Conservation (phyloP, 805 yeast genomes). For the Suhomyces sp. region DNA sequence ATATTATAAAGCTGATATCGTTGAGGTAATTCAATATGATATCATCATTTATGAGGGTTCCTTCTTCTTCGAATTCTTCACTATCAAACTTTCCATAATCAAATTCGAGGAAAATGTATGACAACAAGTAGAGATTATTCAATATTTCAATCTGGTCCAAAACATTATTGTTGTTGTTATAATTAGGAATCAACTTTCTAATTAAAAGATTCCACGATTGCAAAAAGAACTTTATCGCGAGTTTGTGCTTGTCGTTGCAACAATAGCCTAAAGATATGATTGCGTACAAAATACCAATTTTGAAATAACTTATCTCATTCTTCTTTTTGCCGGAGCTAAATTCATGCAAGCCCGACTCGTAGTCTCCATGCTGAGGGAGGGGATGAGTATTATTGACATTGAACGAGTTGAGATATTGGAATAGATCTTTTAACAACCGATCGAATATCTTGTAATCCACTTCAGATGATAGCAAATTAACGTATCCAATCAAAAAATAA, state of each 20-base stretch:
- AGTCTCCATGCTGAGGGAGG: slow-evolving; percentile 4
- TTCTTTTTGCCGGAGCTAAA: background rate
- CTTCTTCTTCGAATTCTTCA: slow-evolving; percentile 8
- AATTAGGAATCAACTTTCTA: slow-evolving; percentile 32
- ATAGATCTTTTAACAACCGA: slow-evolving; percentile 18
- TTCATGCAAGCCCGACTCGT: background rate
- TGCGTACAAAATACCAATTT: slow-evolving; percentile 39
- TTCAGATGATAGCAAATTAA: slow-evolving; percentile 15
- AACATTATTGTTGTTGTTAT: slow-evolving; percentile 25
- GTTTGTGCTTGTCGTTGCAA: slow-evolving; percentile 21
- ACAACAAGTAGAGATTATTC: slow-evolving; percentile 43
- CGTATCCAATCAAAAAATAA: slow-evolving; percentile 32
- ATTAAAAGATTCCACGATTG: slow-evolving; percentile 44
- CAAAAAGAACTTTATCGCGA: slow-evolving; percentile 39
- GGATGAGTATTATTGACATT: slow-evolving; percentile 6
- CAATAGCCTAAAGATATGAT: slow-evolving; percentile 45
- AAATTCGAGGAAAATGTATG: slow-evolving; percentile 41
- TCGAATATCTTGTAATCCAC: slow-evolving; percentile 16
- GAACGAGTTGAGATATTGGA: slow-evolving; percentile 20
- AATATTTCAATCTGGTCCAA: slow-evolving; percentile 38
- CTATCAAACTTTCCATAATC: slow-evolving; percentile 23
- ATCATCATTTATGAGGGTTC: slow-evolving; percentile 36
- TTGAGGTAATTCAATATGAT: slow-evolving; percentile 49
- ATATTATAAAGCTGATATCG: slow-evolving; percentile 43
- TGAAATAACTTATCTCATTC: slow-evolving; percentile 29